Base-by-base conservation (phyloP, 768 basidiomycete species). In the Lactifluus subvellereus region DNA sequence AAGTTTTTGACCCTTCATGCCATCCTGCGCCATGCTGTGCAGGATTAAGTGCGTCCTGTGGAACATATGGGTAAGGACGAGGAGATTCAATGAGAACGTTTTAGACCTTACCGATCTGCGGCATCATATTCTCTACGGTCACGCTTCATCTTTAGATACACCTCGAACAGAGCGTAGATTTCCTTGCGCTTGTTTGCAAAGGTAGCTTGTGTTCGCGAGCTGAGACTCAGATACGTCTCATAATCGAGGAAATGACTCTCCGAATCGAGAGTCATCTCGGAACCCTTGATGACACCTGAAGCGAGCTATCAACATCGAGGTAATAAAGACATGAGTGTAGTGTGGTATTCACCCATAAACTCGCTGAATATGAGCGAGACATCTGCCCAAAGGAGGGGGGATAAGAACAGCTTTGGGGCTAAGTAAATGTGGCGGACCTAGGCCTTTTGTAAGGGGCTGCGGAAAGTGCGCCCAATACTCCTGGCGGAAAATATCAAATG, bases 401-500 rank as follows among this genome's bases (percentile, higher is more conserved):
- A 56, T 40, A 37, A 62, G 52, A n/a, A 50, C 1, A 35, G 48
- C 2, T 20, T 8, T 9, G 6, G 22, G 7, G 3, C 32, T 8
- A 13, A 10, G 6, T 27, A 30, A 14, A 13, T n/a, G 32, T 0
- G 22, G n/a, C 64, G n/a, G 42, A 86, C 88, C 83, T n/a, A 89
- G 72, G 3, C 78, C 77, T 67, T 82, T 85, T 1, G 74, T 80
- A 33, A 85, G 73, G 6, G 69, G 63, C 60, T 84, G 81, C 0
- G 84, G 75, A 54, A 87, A 83, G 69, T 80, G 84, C 4, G 78
- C 77, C 88, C 88, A 89, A 66, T 87, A 88, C 0, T 74, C 69
- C 30, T 73, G 65, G 4, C 77, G 64, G 62, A 88, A 89, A 16
- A 73, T 67, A 0, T 76, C 70, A 57, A 80, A 86, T 1, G 81